Evolutionary conservation across 176 grass and related monocot genomes (phyloP), one percentile per base, ranked within the genome.

Genomic region (Juncus effusus): DNA sequence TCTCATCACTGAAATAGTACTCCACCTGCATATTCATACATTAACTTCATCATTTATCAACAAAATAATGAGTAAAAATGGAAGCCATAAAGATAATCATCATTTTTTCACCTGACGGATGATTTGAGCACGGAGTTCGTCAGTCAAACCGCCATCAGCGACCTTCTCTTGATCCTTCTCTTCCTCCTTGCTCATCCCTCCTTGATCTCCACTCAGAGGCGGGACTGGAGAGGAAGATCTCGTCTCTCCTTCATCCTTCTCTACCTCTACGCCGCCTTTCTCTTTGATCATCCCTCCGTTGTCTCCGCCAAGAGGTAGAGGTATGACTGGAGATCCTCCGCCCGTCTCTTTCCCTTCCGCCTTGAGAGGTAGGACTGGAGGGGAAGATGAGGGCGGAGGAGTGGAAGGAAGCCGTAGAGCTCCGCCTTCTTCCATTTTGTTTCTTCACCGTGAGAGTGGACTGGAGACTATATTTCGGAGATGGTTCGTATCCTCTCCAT

Each of bases 1-100:
- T 99, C 64, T 90, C 95, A 67, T 99, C 86, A 51, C 95, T 85
- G 51, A 99, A 87, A 80, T 99, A 99, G 78, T 90, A 99, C 36
- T 99, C 95, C 14, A 99, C 89, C 89, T 87, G 76, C 53, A 88
- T 83, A 38, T 53, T 56, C 16, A 62, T 2, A 57, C 51, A 63
- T 63, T 35, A 28, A 57, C 63, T 5, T 3, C 62, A 71, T 62
- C 49, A 54, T 63, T 44, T 63, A 36, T 13, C 16, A 77, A 72
- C 3, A 40, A 6, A 75, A 75, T 5, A 45, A 86, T 3, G 36
- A 51, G 12, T 51, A 19, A 11, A 65, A 51, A 40, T 12, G 44
- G 19, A 77, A 67, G 14, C 8, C 50, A 37, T 15, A 41, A n/a
- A 63, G 42, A 35, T 12, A n/a, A 11, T n/a, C 6, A 13, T 3